A percentile compares a stretch with the other conserved stretches of the same genome.
These are phyloP conservation scores for Guyanaporus albipodus DNA, from an alignment of 768 basidiomycete genomes.

Conservation along the genomic window DNA sequence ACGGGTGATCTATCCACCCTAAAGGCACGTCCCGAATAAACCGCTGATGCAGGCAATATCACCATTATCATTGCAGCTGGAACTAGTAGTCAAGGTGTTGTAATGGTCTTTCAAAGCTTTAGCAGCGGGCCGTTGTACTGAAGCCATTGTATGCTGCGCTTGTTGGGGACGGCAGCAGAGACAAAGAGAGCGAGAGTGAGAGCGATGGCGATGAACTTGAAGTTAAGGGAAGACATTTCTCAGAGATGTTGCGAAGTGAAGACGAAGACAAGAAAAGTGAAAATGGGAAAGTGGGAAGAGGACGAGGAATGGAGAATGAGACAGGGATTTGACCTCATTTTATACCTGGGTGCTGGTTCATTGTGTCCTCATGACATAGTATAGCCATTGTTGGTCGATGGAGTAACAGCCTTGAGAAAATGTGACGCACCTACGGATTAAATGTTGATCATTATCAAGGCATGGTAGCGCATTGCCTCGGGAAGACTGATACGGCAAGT, in stretches of 20 bases:
- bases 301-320: too few relatives aligned
- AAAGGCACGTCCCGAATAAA: slow-evolving; percentile 13
- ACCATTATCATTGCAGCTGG: slow-evolving; percentile 14
- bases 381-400: too few relatives aligned
- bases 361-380: too few relatives aligned
- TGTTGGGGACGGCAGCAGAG: slow-evolving; percentile 18
- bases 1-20: slow-evolving; percentile 10
- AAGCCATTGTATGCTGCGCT: slow-evolving; percentile 17
- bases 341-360: too few relatives aligned
- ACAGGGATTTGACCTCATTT: too few relatives aligned
- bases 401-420: too few relatives aligned
- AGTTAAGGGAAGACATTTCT: slow-evolving; percentile 17
- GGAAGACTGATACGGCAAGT: too few relatives aligned
- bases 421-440: too few relatives aligned
- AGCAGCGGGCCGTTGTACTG: slow-evolving; percentile 25
- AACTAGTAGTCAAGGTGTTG: slow-evolving; percentile 7
- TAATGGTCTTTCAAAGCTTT: slow-evolving; percentile 24
- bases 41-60: slow-evolving; percentile 16
- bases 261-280: too few relatives aligned
- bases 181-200: slow-evolving; percentile 15
- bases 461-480: too few relatives aligned
- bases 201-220: slow-evolving; percentile 11
- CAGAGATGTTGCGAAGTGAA: slow-evolving; percentile 10
- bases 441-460: too few relatives aligned
- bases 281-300: too few relatives aligned